Percentiles rank a stretch among this genome's conserved stretches.
phyloP scores from a whole-genome alignment of 345 rosid genomes.

The Viola odorata region DNA sequence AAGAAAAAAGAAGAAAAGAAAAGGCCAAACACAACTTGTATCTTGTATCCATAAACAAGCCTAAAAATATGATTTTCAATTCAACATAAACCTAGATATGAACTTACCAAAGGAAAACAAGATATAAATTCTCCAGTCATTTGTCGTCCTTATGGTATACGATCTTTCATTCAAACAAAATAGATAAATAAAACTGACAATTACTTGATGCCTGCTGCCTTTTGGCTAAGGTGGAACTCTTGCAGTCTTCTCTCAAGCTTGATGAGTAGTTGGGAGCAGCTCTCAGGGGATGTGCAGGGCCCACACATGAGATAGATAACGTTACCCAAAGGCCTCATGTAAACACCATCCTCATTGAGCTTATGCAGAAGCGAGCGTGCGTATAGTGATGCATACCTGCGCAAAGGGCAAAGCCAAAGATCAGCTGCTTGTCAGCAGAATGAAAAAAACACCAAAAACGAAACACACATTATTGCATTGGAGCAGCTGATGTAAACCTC shows the following conservation, averaged over 20 bases:
- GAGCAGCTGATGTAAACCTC: too few species aligned
- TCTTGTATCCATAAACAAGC: too few species aligned
- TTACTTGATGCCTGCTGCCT: neutral
- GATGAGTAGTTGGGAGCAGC: slow-evolving; percentile 51
- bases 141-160: too few species aligned
- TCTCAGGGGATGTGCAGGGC: slow-evolving; percentile 66
- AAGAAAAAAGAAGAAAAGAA: too few species aligned
- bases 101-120: too few species aligned
- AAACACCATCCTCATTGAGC: slow-evolving; percentile 72
- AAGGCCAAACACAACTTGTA: too few species aligned
- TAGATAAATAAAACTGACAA: neutral
- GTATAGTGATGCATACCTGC: slow-evolving; percentile 65
- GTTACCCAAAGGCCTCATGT: slow-evolving; percentile 80
- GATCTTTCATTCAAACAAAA: too few species aligned
- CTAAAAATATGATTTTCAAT: too few species aligned
- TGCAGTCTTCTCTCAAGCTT: slow-evolving; percentile 51
- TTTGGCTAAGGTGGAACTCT: slow-evolving; percentile 13
- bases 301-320: slow-evolving; percentile 87
- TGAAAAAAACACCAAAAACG: neutral
- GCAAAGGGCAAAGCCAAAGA: neutral
- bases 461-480: too few species aligned
- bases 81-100: too few species aligned
- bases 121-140: too few species aligned
- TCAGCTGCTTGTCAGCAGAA: neutral
- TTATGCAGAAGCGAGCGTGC: slow-evolving; percentile 57